Evolutionary conservation across 2,329 filamentous ascomycete genomes (phyloP).

Genomic region (Nannizziopsis arthrosporioides): DNA sequence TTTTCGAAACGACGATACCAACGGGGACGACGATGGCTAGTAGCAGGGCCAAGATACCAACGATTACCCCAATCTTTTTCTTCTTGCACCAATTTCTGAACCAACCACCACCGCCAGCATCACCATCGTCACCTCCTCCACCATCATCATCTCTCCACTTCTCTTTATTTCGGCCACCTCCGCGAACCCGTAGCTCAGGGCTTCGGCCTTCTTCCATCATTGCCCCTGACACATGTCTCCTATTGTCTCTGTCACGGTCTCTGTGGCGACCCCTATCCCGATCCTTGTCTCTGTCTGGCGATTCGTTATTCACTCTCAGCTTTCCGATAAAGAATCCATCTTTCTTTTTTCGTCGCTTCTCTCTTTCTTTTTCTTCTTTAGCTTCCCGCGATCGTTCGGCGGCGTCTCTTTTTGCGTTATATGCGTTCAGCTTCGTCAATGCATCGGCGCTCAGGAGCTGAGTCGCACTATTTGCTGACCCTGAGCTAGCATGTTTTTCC

Average conservation of each 20-base stretch:
- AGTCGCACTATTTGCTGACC: slow-evolving; percentile 34
- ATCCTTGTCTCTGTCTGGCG: slow-evolving; percentile 12
- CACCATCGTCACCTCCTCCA: slow-evolving; percentile 23
- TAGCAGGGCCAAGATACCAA: slow-evolving; percentile 43
- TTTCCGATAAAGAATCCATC: slow-evolving; percentile 13
- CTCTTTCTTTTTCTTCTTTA: slow-evolving; percentile 23
- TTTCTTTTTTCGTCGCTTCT: slow-evolving; percentile 23
- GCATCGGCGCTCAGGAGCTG: slow-evolving; percentile 43
- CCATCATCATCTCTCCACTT: slow-evolving; percentile 27
- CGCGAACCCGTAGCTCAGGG: slow-evolving; percentile 42
- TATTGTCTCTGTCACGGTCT: slow-evolving; percentile 31
- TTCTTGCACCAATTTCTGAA: slow-evolving; percentile 31
- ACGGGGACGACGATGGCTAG: slow-evolving; percentile 57
- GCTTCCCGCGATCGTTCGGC: slow-evolving; percentile 34
- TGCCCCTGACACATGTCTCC: slow-evolving; percentile 57
- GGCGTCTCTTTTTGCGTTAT: slow-evolving; percentile 46
- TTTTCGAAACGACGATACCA: slow-evolving; percentile 55
- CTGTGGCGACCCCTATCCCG: slow-evolving; percentile 17
- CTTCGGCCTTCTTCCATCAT: slow-evolving; percentile 54
- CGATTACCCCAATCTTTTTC: slow-evolving; percentile 43
- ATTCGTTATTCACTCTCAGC: slow-evolving; percentile 13
- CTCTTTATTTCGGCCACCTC: slow-evolving; percentile 34
- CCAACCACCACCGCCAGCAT: slow-evolving; percentile 33
- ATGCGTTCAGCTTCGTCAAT: slow-evolving; percentile 53
- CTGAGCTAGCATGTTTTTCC: slow-evolving; percentile 31